These are phyloP conservation scores for Sporothrix phasma DNA, from an alignment of 2,329 filamentous ascomycete species.

Conservation along the genomic window DNA sequence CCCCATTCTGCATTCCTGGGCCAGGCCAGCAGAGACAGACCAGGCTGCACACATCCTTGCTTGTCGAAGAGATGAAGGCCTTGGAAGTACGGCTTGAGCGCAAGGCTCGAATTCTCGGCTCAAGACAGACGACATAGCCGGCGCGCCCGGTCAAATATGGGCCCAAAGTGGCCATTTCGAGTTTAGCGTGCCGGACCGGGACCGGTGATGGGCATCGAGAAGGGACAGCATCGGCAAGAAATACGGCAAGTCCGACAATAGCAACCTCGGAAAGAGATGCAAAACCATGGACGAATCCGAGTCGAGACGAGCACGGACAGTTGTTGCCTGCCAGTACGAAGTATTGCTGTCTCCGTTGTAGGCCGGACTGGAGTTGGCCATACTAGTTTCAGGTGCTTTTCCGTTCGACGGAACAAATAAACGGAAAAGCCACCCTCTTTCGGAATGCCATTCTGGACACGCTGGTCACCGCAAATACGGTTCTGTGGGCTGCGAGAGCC, in stretches of 20 bases:
- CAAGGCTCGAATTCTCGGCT: neutral
- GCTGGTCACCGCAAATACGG: too few relatives aligned
- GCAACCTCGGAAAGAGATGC: conserved; percentile 2
- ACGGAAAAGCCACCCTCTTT: neutral
- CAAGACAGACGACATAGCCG: neutral
- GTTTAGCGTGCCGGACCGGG: neutral
- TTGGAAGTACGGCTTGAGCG: neutral
- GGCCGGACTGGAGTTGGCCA: neutral
- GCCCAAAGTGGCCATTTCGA: neutral
- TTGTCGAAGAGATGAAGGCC: neutral
- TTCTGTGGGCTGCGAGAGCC: neutral
- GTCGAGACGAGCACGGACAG: neutral
- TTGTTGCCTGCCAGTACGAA: too few relatives aligned
- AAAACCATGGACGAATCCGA: too few relatives aligned
- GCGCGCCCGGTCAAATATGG: neutral
- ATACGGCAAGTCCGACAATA: neutral
- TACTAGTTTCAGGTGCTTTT: neutral
- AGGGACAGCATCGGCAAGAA: neutral
- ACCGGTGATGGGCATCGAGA: neutral
- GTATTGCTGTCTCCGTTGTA: neutral
- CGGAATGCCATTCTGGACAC: neutral
- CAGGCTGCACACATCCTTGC: neutral
- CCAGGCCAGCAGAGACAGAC: too few relatives aligned
- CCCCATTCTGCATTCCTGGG: neutral
- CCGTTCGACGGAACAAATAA: neutral